Evolutionary conservation across 2,329 filamentous ascomycete species (phyloP).

Genomic region (Xylaria multiplex): DNA sequence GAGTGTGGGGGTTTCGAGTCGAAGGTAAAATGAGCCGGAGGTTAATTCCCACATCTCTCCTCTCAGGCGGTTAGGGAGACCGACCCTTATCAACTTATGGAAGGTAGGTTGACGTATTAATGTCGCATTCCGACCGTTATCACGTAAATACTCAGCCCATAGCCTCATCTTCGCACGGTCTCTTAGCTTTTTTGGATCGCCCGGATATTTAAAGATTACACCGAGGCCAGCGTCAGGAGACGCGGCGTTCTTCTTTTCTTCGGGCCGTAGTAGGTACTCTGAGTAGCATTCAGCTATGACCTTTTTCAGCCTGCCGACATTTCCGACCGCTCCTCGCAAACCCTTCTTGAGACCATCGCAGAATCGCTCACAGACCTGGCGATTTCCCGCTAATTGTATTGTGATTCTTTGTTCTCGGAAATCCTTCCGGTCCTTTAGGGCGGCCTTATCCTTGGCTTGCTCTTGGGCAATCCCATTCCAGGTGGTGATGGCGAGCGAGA

Average conservation of each 20-base stretch:
- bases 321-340: slow-evolving; percentile 84
- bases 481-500: slow-evolving; percentile 92
- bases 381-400: slow-evolving; percentile 87
- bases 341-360: slow-evolving; percentile 95
- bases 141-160: slow-evolving; percentile 95
- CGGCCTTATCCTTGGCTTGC: slow-evolving; percentile 55
- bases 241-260: slow-evolving; percentile 68
- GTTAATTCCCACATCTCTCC: slow-evolving; percentile 97
- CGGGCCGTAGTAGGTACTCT: slow-evolving; percentile 77
- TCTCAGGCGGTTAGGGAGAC: slow-evolving; percentile 88
- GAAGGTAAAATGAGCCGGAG: slow-evolving; percentile 88
- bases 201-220: slow-evolving; percentile 92
- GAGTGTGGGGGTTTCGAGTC: slow-evolving; percentile 84
- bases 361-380: slow-evolving; percentile 91
- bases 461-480: slow-evolving; percentile 81
- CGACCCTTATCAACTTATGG: slow-evolving; percentile 95
- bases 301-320: slow-evolving; percentile 83
- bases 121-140: slow-evolving; percentile 93
- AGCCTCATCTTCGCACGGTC: slow-evolving; percentile 97
- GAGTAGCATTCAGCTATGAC: slow-evolving; percentile 91
- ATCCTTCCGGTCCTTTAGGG: slow-evolving; percentile 54
- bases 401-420: slow-evolving; percentile 83
- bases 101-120: slow-evolving; percentile 96
- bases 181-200: slow-evolving; percentile 90
- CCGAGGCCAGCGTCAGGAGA: slow-evolving; percentile 94